Conservation (phyloP, 1,284 basidiomycete genomes). For the Pseudozyma flocculosa region DNA sequence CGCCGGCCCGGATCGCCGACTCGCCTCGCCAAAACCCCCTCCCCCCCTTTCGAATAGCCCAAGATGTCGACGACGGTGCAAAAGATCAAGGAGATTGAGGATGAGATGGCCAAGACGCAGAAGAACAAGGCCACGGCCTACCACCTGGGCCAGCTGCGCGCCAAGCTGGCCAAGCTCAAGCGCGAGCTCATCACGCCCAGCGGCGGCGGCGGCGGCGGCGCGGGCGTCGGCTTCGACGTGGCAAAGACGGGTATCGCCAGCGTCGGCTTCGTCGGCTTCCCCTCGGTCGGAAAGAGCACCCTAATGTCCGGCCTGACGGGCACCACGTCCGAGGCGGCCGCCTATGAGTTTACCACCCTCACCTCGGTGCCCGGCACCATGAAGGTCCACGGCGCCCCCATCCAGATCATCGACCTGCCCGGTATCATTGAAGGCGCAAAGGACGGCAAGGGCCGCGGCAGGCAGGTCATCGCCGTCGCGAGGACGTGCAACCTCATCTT, state of each 20-base stretch:
- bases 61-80: constrained; percentile 46
- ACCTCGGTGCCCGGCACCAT: constrained; percentile 89
- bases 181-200: constrained; percentile 86
- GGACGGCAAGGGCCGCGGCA: constrained; percentile 95
- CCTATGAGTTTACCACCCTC: constrained; percentile 85
- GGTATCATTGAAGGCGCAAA: constrained; percentile 99
- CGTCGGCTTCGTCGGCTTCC: constrained; percentile 68
- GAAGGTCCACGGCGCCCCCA: constrained; percentile 83
- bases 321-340: constrained; percentile 95
- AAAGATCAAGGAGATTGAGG: constrained; percentile 57
- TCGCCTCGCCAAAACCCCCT: too few relatives aligned
- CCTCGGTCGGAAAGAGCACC: constrained; percentile 72
- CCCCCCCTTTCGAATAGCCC: too few relatives aligned
- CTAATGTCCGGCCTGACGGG: constrained; percentile 95
- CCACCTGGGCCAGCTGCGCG: constrained; percentile 94
- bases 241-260: constrained; percentile 92
- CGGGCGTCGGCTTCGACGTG: constrained; percentile 76
- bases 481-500: constrained; percentile 98
- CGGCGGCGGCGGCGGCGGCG: constrained; percentile 75
- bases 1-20: too few relatives aligned
- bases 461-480: constrained; percentile 90
- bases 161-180: constrained; percentile 94
- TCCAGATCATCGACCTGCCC: constrained; percentile 69
- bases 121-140: constrained; percentile 83
- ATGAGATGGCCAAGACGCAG: constrained; percentile 67